Evolutionary conservation across 2,329 filamentous ascomycete species (phyloP).

Genomic region (Sphaerulina populicola): DNA sequence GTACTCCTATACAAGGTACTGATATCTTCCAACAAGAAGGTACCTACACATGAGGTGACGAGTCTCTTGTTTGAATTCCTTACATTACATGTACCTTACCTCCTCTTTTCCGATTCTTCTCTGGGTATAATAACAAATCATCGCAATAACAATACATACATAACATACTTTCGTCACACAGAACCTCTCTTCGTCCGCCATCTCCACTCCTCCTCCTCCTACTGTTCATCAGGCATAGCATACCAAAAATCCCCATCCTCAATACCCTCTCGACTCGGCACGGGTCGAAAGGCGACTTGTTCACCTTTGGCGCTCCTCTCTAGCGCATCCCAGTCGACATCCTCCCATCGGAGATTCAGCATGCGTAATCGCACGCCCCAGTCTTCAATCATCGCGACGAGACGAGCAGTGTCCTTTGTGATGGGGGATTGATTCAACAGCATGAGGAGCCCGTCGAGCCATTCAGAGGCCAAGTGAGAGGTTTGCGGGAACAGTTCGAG

Average conservation of each 20-base stretch:
- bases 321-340: slow-evolving; percentile 46
- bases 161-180: no score
- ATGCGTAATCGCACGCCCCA: slow-evolving; percentile 89
- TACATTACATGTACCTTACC: no score
- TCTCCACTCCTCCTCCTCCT: background rate
- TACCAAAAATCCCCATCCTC: slow-evolving; percentile 86
- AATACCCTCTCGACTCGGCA: slow-evolving; percentile 74
- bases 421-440: slow-evolving; percentile 90
- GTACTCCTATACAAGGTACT: no score
- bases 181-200: no score
- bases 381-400: slow-evolving; percentile 75
- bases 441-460: slow-evolving; percentile 93
- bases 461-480: slow-evolving; percentile 82
- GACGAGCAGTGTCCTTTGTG: slow-evolving; percentile 88
- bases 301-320: slow-evolving; percentile 33
- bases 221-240: slow-evolving; percentile 43
- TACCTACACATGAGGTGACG: no score
- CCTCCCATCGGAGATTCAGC: slow-evolving; percentile 83
- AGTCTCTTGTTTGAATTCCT: background rate
- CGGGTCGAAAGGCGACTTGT: slow-evolving; percentile 31
- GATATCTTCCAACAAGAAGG: no score
- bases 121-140: no score
- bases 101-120: no score
- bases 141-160: no score
- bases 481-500: slow-evolving; percentile 74